Base-by-base conservation (phyloP, 768 basidiomycete genomes). In the Termitomyces sp. region DNA sequence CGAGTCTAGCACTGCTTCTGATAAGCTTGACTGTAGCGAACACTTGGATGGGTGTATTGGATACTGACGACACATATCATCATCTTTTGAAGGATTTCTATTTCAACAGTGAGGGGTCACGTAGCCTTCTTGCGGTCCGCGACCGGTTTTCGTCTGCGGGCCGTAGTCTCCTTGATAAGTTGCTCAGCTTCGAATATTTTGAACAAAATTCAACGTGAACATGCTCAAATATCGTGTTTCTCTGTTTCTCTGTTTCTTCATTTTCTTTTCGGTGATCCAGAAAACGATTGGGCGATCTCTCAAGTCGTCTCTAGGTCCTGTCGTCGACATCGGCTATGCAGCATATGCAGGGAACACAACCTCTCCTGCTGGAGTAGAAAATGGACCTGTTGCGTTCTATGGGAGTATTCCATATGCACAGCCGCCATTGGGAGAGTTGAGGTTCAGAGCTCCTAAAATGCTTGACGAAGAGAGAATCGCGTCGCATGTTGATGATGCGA, bases 321-420 rank as follows among this genome's bases (percentile, higher is more conserved):
- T 77, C 28, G 69, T 79, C 28, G 62, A 73, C 57, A 51, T 77
- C 13, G 72, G 72, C n/a, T 78, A 76, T 62, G 74, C 72, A 18
- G 70, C 73, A 1, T 76, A 68, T 60, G 70, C 70, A 16, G 77
- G 77, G 10, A 79, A 77, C 46, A 66, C 70, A 2, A 74, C 75
- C 3, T 71, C 75, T 18, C 72, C 76, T 6, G 57, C 70, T 8
- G 77, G 77, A 3, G 32, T 67, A 6, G 33, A 46, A 9, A 66
- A 73, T 50, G 70, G 72, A 3, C 67, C 74, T 13, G 79, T 79
- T 26, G 66, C 70, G 8, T 78, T 78, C 62, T 81, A 69, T 62
- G 75, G 76, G 2, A 70, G 67, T 44, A 74, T 79, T 13, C 76
- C 75, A 5, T 79, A 71, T 58, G 76, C 74, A 3, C 68, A 74